phyloP scores from a whole-genome alignment of 225 moss, liverwort and hornwort species.

The Thuidium tamariscinum region DNA sequence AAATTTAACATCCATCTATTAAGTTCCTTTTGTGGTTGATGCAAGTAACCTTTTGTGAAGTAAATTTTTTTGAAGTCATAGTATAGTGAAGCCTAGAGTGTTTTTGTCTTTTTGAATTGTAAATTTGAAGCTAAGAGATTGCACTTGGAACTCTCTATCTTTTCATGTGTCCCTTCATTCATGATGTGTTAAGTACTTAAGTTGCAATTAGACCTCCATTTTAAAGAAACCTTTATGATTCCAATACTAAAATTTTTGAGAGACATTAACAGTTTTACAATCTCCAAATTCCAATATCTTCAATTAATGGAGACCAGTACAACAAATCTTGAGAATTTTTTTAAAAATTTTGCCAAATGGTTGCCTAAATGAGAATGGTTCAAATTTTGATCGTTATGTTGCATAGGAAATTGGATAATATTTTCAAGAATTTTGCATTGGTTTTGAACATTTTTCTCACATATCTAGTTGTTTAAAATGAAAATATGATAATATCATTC shows the following conservation, averaged over 20 bases:
- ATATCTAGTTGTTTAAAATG: fast-evolving
- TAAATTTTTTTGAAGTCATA: no score
- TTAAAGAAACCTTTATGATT: fast-evolving
- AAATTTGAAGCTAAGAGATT: background rate
- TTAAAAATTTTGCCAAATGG: fast-evolving
- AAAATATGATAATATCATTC: background rate
- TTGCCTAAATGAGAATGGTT: fast-evolving
- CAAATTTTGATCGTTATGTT: no score
- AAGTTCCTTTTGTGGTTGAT: no score
- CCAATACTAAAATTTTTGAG: fast-evolving
- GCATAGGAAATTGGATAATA: background rate
- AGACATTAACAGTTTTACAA: background rate
- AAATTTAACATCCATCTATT: no score
- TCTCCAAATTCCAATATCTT: background rate
- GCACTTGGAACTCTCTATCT: fast-evolving
- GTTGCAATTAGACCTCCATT: background rate
- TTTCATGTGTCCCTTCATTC: background rate
- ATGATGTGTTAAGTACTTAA: fast-evolving
- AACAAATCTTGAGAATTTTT: background rate
- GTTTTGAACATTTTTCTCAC: fast-evolving
- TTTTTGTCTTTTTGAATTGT: background rate
- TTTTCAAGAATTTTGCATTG: no score
- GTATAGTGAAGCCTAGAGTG: background rate
- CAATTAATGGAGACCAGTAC: fast-evolving
- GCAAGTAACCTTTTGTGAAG: no score